Percentiles rank a stretch among this genome's conserved stretches.
Conservation (phyloP, 192 early-diverging fungal species). For the Coemansia sp. region DNA sequence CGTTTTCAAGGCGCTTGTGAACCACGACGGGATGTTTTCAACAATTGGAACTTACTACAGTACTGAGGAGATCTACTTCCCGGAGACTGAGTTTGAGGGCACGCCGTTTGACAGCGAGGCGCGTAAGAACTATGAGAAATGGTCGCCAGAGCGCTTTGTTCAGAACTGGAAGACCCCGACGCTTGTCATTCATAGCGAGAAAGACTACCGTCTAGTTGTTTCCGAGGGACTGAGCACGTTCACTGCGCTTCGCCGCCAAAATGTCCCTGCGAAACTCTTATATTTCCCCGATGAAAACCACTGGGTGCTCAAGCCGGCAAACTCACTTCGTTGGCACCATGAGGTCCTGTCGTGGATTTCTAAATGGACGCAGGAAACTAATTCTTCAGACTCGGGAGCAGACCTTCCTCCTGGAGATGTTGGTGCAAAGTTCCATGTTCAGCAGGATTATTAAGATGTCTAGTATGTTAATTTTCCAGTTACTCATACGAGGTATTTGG, state of each 20-base stretch:
- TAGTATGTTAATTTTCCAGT: neutral
- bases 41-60: constrained; percentile 64
- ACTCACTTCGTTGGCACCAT: constrained; percentile 70
- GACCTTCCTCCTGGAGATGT: neutral
- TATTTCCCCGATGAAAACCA: constrained; percentile 82
- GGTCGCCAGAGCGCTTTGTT: constrained; percentile 70
- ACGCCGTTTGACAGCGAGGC: constrained; percentile 60
- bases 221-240: constrained; percentile 73
- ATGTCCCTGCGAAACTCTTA: constrained; percentile 65
- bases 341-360: constrained; percentile 69
- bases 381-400: neutral
- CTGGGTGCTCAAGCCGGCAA: constrained; percentile 75
- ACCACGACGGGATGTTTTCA: constrained; percentile 81
- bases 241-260: constrained; percentile 72
- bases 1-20: constrained; percentile 71
- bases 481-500: too few species aligned
- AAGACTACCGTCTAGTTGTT: constrained; percentile 67
- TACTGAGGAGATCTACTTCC: constrained; percentile 78
- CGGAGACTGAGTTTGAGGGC: constrained; percentile 70
- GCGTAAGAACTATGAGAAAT: constrained; percentile 63
- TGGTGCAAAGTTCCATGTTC: neutral
- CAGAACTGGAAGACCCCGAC: constrained; percentile 77
- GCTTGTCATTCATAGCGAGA: constrained; percentile 72
- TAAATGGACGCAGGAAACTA: constrained; percentile 23
- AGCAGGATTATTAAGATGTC: neutral